Evolutionary conservation across 2,329 filamentous ascomycete genomes (phyloP).

Genomic region (Hypoxylon sp.): DNA sequence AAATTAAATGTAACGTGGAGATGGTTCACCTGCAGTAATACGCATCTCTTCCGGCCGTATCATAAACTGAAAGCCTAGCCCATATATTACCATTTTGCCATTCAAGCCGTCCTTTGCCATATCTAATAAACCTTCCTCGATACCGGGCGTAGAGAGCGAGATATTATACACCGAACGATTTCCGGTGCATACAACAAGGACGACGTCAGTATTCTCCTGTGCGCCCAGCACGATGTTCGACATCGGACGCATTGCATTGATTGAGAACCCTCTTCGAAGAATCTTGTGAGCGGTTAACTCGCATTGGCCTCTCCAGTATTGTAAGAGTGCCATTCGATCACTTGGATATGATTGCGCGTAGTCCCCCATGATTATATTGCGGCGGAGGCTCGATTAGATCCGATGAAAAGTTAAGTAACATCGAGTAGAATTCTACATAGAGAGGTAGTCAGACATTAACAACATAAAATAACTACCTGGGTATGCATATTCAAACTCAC

Average conservation of each 20-base stretch:
- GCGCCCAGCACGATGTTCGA: constrained; percentile 24
- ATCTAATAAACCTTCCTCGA: constrained; percentile 35
- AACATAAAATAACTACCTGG: background rate
- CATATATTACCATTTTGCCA: constrained; percentile 43
- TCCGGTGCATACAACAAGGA: constrained; percentile 31
- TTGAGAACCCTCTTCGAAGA: constrained; percentile 28
- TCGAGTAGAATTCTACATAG: background rate
- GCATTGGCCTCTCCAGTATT: constrained; percentile 23
- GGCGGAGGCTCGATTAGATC: background rate
- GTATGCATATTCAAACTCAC: background rate
- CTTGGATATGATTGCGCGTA: background rate
- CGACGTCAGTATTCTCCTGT: constrained; percentile 17
- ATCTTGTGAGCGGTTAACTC: constrained; percentile 25
- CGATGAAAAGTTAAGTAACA: background rate
- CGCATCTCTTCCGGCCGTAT: background rate
- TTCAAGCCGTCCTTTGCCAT: constrained; percentile 34
- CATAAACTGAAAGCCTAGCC: constrained; percentile 37
- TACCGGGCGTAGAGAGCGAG: constrained; percentile 12
- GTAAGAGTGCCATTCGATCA: constrained; percentile 2
- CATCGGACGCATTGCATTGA: constrained; percentile 19
- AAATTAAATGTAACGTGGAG: background rate
- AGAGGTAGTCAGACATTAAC: background rate
- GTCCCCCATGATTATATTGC: background rate
- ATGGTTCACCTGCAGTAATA: background rate
- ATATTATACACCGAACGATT: constrained; percentile 15